Conservation (phyloP, 257 asterid genomes). For the Solanum bulbocastanum region DNA sequence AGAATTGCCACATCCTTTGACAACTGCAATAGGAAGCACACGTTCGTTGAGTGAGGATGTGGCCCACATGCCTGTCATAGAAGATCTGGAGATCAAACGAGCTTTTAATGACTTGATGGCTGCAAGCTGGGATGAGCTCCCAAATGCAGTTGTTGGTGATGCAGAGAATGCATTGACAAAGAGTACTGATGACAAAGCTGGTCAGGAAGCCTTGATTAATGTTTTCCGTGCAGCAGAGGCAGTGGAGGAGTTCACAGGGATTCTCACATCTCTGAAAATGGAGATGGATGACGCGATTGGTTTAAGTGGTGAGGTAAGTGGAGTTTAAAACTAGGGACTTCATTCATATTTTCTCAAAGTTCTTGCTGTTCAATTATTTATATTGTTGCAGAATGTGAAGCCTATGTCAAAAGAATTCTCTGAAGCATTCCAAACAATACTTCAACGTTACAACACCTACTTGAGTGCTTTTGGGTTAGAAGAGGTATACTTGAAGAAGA, state of each 20-base stretch:
- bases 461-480: constrained; percentile 77
- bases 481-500: constrained; percentile 82
- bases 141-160: constrained; percentile 51
- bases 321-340: background rate
- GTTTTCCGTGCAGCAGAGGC: constrained; percentile 90
- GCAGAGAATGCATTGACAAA: constrained; percentile 66
- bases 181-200: constrained; percentile 63
- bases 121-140: constrained; percentile 69
- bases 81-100: constrained; percentile 50
- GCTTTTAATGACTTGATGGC: constrained; percentile 91
- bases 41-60: constrained; percentile 64
- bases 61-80: constrained; percentile 50
- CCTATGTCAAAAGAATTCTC: constrained; percentile 63
- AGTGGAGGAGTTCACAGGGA: constrained; percentile 85
- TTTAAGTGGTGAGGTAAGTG: constrained; percentile 74
- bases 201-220: constrained; percentile 65
- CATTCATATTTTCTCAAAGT: background rate
- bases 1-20: background rate
- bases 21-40: constrained; percentile 21
- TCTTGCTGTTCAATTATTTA: constrained; percentile 4
- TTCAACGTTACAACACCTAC: constrained; percentile 56
- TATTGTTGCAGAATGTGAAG: constrained; percentile 59
- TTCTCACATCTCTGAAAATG: constrained; percentile 69
- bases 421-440: constrained; percentile 55
- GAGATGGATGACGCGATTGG: constrained; percentile 84